Evolutionary conservation across 495 filamentous ascomycete genomes (phyloP), one percentile per base, ranked within the genome.

Genomic region (Clohesyomyces aquaticus): DNA sequence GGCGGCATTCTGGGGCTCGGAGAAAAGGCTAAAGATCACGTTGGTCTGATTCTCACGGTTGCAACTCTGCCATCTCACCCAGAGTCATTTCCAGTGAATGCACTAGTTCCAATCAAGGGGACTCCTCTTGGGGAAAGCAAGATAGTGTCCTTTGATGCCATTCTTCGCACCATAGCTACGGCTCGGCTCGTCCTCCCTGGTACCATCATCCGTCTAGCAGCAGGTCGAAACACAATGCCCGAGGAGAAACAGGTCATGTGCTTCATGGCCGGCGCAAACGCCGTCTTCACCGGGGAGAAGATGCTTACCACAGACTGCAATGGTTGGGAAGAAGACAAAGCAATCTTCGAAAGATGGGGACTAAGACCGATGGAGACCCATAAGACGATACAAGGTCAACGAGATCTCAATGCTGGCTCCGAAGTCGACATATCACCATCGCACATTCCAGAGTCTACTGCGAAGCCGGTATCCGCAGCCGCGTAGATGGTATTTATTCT

Each of bases 221-320:
- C 91, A 2, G 91, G 91, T 16, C 76, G 91, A 42, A 90, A 87
- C 68, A 87, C 87, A 0, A 81, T 95, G 76, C 77, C 80, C 18
- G 91, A 95, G 77, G 90, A 91, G 74, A 86, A 93, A 77, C 91
- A 95, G 76, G 83, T 88, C 21, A 73, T 90, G 61, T 93, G 90
- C 70, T 95, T 93, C 74, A 83, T 87, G 81, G 89, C 91, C 0
- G 91, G 91, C 25, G 91, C 91, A 0, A 95, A 95, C 72, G 91
- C 91, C 12, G 83, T 95, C 8, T 95, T 95, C 73, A 95, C 91
- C 0, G 91, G 91, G 19, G 91, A 95, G 77, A 93, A 91, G 81
- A 93, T 95, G 91, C 70, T 93, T 78, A 95, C 91, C 18, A 93
- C 91, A 0, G 88, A 88, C 57, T 93, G 90, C 72, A 91, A 87